A percentile compares a stretch with the other conserved stretches of the same genome.
Conservation (phyloP, 1,284 basidiomycete species). For the Apiotrichum akiyoshidainum region DNA sequence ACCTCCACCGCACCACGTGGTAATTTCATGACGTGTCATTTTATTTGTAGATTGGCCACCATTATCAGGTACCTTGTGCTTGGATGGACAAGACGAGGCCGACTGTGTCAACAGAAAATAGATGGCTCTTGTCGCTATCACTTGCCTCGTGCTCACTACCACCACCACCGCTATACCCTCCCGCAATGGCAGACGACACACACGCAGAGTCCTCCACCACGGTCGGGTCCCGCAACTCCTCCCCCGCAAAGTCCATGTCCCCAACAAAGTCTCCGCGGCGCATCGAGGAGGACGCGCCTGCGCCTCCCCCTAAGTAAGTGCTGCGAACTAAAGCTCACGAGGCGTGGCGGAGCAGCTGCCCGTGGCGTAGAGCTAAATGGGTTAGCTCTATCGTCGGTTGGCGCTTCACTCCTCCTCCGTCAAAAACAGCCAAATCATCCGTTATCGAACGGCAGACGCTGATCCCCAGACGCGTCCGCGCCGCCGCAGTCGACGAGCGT, state of each 20-base stretch:
- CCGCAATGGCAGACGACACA: background rate
- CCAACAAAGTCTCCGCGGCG: background rate
- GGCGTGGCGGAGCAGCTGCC: background rate
- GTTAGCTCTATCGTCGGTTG: background rate
- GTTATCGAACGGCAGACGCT: background rate
- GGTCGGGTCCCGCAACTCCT: background rate
- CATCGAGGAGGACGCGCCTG: background rate
- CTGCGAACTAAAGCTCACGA: background rate
- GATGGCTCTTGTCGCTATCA: background rate
- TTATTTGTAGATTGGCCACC: background rate
- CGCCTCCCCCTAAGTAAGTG: background rate
- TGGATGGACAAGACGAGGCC: too few relatives aligned
- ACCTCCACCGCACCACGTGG: slow-evolving; percentile 2
- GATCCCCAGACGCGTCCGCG: slow-evolving; percentile 35
- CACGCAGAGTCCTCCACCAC: background rate
- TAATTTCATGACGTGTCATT: background rate
- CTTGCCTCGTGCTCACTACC: background rate
- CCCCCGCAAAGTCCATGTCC: background rate
- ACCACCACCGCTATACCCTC: background rate
- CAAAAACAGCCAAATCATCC: background rate
- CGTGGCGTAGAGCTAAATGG: too few relatives aligned
- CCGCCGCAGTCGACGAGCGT: slow-evolving; percentile 41
- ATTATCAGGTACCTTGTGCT: too few relatives aligned
- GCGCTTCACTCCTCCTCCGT: background rate
- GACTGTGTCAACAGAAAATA: background rate